Percentiles rank a stretch among this genome's conserved stretches.
These are phyloP conservation scores for Fusarium equiseti DNA, from an alignment of 2,329 filamentous ascomycete species.

Conservation along the genomic window DNA sequence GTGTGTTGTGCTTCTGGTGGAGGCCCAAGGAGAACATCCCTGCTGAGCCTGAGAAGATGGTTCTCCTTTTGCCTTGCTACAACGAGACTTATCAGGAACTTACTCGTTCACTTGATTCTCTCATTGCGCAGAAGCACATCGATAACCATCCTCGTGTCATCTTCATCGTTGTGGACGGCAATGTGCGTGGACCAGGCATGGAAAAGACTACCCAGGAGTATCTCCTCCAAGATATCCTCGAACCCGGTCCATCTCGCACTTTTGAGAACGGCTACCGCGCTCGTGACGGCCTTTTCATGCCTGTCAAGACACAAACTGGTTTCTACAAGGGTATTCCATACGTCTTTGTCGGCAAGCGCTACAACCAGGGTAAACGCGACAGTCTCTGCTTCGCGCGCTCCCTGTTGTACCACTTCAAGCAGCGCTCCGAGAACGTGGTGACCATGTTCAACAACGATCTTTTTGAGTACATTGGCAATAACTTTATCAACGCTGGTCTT, in stretches of 20 bases:
- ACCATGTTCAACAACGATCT: slow-evolving; percentile 62
- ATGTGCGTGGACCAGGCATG: slow-evolving; percentile 61
- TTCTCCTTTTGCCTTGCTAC: slow-evolving; percentile 62
- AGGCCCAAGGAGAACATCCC: slow-evolving; percentile 51
- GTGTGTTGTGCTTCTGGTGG: slow-evolving; percentile 48
- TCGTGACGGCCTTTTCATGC: slow-evolving; percentile 61
- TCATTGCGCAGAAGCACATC: slow-evolving; percentile 59
- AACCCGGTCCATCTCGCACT: slow-evolving; percentile 48
- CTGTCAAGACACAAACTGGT: slow-evolving; percentile 58
- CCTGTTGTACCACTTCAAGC: slow-evolving; percentile 62
- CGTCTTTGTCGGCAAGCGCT: slow-evolving; percentile 61
- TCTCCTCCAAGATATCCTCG: slow-evolving; percentile 61
- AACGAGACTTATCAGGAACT: slow-evolving; percentile 62
- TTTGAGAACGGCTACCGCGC: slow-evolving; percentile 61
- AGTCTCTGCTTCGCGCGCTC: slow-evolving; percentile 63
- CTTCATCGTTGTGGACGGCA: slow-evolving; percentile 62
- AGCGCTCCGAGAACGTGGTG: slow-evolving; percentile 55
- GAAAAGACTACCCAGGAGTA: slow-evolving; percentile 62
- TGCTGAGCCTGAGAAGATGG: slow-evolving; percentile 58
- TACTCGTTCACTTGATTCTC: slow-evolving; percentile 59
- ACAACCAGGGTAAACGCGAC: slow-evolving; percentile 64
- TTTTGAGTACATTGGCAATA: slow-evolving; percentile 56
- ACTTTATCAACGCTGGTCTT: slow-evolving; percentile 55
- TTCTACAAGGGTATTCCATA: slow-evolving; percentile 61
- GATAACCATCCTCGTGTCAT: slow-evolving; percentile 57